These are phyloP conservation scores for Aeschynomene evenia DNA, from an alignment of 306 rosid genomes.

Conservation along the genomic window DNA sequence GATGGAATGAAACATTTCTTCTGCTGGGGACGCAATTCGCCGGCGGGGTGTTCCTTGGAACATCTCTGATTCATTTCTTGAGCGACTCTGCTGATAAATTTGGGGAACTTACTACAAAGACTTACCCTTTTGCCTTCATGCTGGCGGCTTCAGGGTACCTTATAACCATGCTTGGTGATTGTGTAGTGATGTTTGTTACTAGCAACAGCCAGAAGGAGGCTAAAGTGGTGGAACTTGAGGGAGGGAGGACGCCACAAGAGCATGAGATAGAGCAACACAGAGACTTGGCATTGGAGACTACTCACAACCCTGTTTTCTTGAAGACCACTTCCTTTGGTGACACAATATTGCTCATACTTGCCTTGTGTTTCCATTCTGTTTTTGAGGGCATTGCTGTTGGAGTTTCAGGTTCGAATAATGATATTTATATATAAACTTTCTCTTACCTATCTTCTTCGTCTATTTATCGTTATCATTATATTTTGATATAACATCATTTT, in stretches of 20 bases:
- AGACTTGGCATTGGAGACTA: not conserved
- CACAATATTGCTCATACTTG: conserved; percentile 64
- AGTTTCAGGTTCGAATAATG: conserved; percentile 75
- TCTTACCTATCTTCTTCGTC: no score
- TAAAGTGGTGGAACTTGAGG: conserved; percentile 49
- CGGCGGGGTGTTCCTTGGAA: conserved; percentile 72
- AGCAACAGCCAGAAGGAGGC: conserved; percentile 34
- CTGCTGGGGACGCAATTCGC: conserved; percentile 70
- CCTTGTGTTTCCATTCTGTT: conserved; percentile 76
- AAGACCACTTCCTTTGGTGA: conserved; percentile 61
- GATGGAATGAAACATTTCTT: conserved; percentile 77
- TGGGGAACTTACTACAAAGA: conserved; percentile 48
- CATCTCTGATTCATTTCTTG: conserved; percentile 76
- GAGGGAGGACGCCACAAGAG: conserved; percentile 35
- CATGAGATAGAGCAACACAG: conserved; percentile 11
- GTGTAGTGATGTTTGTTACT: conserved; percentile 39
- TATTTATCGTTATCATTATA: no score
- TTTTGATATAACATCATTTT: no score
- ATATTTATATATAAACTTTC: no score
- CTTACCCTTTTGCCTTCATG: conserved; percentile 78
- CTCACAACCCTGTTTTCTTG: conserved; percentile 33
- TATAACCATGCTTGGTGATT: conserved; percentile 70
- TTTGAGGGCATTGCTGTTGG: conserved; percentile 87
- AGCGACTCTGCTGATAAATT: conserved; percentile 56
- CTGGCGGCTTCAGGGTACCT: conserved; percentile 63